Evolutionary conservation across 2,329 filamentous ascomycete species (phyloP).

Genomic region (Botrytis byssoidea): DNA sequence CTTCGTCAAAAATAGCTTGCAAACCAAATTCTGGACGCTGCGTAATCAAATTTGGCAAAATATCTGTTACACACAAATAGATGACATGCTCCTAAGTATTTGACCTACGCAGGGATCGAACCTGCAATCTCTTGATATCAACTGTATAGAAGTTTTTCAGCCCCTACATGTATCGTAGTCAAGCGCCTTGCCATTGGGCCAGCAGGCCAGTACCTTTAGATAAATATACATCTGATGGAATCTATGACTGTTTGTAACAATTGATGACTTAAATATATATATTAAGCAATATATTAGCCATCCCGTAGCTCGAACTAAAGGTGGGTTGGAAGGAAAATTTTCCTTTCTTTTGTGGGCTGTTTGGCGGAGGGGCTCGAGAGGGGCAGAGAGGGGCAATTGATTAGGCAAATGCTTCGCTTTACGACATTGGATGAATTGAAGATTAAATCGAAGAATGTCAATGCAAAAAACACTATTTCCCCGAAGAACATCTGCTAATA

Average conservation of each 20-base stretch:
- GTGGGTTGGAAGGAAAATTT: neutral
- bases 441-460: neutral
- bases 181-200: slow-evolving; percentile 24
- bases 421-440: neutral
- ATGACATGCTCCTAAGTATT: too few species aligned
- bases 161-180: neutral
- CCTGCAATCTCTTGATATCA: slow-evolving; percentile 48
- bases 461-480: neutral
- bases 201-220: slow-evolving; percentile 9
- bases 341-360: neutral
- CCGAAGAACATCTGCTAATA: neutral
- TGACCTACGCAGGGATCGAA: slow-evolving; percentile 42
- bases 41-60: neutral
- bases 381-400: neutral
- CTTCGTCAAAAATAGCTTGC: neutral
- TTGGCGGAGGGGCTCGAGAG: neutral
- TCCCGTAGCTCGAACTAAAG: neutral
- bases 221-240: neutral
- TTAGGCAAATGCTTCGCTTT: neutral
- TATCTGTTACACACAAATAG: fast-evolving
- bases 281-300: neutral
- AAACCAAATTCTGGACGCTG: neutral
- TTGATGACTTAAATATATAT: fast-evolving
- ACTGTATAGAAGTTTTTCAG: neutral
- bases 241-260: neutral